Base-by-base conservation (phyloP, 208 protist genomes). In the Acanthamoeba healyi region DNA sequence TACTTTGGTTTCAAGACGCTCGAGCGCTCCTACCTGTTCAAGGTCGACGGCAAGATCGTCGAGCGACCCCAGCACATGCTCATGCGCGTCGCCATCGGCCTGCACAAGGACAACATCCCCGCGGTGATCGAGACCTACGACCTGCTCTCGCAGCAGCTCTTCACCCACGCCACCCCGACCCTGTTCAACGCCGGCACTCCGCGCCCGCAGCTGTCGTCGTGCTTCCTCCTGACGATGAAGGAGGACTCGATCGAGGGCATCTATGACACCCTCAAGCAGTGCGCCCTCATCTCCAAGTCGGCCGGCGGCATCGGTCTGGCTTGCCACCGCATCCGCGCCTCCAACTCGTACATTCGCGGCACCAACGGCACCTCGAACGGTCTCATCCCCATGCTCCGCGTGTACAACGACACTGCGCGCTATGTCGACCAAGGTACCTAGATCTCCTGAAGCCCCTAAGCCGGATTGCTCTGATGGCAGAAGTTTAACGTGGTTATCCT, bases 1-100 rank as follows among this genome's bases (percentile, higher is more conserved):
- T 99, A 99, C 96, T 99, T 99, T 94, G 99, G 99, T n/a, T 99
- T 98, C 96, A 99, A 99, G 96, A 99, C 99, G 32, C 98, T 99
- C n/a, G 98, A 99, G 97, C 97, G 98, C 58, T 99, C 98, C 9
- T 99, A 99, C 96, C 97, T 99, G 14, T 97, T 99, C n/a, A 98
- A 98, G 77, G 95, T 99, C 36, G 97, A 99, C 92, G 97, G 94
- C 36, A 96, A 97, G 46, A 98, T 99, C 82, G 98, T 98, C 4
- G 99, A 99, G 96, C 97, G 99, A 7, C 99, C 99, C 19, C 99
- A 99, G 97, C 99, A 99, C 95, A 99, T 99, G 98, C 97, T 99
- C 58, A 98, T 99, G 98, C 98, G 99, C 91, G 99, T 99, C 1
- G 97, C 99, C 40, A 63, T 99, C 42, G 99, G 99, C 91, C 99